phyloP scores from a whole-genome alignment of 352 stramenopile species.

The Globisporangium middletonii region DNA sequence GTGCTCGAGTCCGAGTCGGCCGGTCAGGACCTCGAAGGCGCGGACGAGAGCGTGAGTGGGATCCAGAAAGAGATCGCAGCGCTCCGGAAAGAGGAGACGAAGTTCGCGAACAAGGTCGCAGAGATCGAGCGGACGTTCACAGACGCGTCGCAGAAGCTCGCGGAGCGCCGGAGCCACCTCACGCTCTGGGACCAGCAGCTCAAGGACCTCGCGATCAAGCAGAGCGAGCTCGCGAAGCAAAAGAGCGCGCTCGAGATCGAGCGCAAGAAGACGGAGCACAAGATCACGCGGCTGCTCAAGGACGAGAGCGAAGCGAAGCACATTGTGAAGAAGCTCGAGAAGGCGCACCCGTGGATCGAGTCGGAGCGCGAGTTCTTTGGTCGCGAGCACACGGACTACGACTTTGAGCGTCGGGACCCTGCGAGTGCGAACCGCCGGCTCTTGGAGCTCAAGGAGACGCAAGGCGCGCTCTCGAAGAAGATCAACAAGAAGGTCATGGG shows the following conservation, averaged over 20 bases:
- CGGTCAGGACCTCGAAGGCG: conserved; percentile 52
- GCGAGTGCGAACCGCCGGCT: conserved; percentile 83
- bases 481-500: conserved; percentile 99
- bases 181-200: conserved; percentile 90
- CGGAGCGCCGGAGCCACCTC: conserved; percentile 62
- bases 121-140: conserved; percentile 62
- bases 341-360: conserved; percentile 96
- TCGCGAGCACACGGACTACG: conserved; percentile 95
- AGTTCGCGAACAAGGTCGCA: conserved; percentile 58
- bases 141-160: conserved; percentile 53
- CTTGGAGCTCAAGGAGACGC: conserved; percentile 89
- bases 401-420: conserved; percentile 92
- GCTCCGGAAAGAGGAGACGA: conserved; percentile 64
- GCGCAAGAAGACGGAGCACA: conserved; percentile 93
- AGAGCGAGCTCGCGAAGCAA: conserved; percentile 80
- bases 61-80: conserved; percentile 58
- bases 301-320: conserved; percentile 89
- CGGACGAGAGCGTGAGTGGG: conserved; percentile 37
- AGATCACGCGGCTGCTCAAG: conserved; percentile 90
- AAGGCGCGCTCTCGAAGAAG: conserved; percentile 94
- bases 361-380: conserved; percentile 97
- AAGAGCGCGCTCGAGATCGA: conserved; percentile 90
- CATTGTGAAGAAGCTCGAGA: conserved; percentile 90
- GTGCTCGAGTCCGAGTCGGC: conserved; percentile 70
- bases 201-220: conserved; percentile 78